Conservation (phyloP, 768 basidiomycete species). For the Gloeopeniophorella convolvens region DNA sequence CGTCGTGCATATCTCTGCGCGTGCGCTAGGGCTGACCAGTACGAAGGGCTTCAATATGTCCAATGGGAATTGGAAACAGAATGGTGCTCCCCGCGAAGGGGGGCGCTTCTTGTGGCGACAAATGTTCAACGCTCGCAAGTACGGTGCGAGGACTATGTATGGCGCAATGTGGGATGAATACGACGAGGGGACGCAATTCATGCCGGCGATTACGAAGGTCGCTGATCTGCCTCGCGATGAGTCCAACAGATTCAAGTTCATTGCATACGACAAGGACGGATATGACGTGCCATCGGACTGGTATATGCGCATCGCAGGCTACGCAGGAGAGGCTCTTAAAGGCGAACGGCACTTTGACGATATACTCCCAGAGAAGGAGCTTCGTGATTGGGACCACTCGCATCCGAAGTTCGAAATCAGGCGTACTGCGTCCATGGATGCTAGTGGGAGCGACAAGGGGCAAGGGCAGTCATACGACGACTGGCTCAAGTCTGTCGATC, state of each 20-base stretch:
- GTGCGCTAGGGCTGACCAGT: background rate
- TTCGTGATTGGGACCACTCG: slow-evolving; percentile 11
- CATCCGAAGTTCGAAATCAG: slow-evolving; percentile 11
- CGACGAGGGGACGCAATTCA: slow-evolving; percentile 78
- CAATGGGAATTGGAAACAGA: slow-evolving; percentile 63
- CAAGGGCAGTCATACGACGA: slow-evolving; percentile 34
- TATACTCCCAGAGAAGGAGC: slow-evolving; percentile 15
- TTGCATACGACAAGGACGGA: slow-evolving; percentile 75
- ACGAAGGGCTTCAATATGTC: slow-evolving; percentile 64
- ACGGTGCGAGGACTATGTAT: slow-evolving; percentile 61
- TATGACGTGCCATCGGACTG: slow-evolving; percentile 75
- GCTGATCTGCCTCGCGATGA: slow-evolving; percentile 47
- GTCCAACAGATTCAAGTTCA: slow-evolving; percentile 50
- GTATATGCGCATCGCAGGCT: slow-evolving; percentile 35
- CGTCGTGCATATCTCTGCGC: slow-evolving; percentile 30
- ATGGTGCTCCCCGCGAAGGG: slow-evolving; percentile 64
- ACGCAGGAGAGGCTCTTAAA: slow-evolving; percentile 13
- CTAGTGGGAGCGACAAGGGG: slow-evolving; percentile 11
- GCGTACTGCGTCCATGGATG: slow-evolving; percentile 6
- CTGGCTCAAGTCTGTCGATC: slow-evolving; percentile 39
- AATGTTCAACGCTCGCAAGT: slow-evolving; percentile 57
- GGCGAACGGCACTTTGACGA: slow-evolving; percentile 8
- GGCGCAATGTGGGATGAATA: slow-evolving; percentile 92
- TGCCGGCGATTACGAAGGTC: slow-evolving; percentile 62
- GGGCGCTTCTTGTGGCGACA: slow-evolving; percentile 79